These are phyloP conservation scores for Oenanthe sinensis DNA, from an alignment of 129 eudicot species.

Conservation along the genomic window DNA sequence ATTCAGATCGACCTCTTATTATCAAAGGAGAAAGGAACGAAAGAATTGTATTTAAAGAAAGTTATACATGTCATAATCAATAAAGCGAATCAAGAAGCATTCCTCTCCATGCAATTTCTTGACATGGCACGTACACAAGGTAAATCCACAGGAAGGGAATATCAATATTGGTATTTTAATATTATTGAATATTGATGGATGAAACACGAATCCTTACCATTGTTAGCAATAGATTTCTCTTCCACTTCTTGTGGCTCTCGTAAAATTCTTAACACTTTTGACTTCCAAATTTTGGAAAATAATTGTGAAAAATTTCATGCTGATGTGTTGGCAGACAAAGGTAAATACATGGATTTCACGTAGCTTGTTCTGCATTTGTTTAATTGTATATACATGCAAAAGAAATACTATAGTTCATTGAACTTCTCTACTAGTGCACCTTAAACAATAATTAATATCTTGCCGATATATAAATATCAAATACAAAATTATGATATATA, in stretches of 20 bases:
- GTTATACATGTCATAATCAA: neutral
- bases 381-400: neutral
- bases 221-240: neutral
- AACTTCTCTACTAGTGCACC: no score
- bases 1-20: no score
- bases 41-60: no score
- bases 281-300: neutral
- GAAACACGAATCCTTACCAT: neutral
- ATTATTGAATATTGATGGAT: neutral
- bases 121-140: neutral
- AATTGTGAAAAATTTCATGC: neutral
- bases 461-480: no score
- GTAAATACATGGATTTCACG: neutral
- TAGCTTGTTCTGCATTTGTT: neutral
- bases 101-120: neutral
- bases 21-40: no score
- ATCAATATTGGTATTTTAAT: neutral
- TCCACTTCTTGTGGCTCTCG: conserved; percentile 2
- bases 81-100: neutral
- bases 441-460: no score
- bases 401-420: no score
- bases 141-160: neutral
- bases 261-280: neutral
- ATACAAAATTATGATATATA: no score
- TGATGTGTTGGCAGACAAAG: conserved; percentile 7